A percentile compares a stretch with the other conserved stretches of the same genome.
Evolutionary conservation across 2,329 filamentous ascomycete genomes (phyloP).

Genomic region (Akanthomyces uredinophilus): DNA sequence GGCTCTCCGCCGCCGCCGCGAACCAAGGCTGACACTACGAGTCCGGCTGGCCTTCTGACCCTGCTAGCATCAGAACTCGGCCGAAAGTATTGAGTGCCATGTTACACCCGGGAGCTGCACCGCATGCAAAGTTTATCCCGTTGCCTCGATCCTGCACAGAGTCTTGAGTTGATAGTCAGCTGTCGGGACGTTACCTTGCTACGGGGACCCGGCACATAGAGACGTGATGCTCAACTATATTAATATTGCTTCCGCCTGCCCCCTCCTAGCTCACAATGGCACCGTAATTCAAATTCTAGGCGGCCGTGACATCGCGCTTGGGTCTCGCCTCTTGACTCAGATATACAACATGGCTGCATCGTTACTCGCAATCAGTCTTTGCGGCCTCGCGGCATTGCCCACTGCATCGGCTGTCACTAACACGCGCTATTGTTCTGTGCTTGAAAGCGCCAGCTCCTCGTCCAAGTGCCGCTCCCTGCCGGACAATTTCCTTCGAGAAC

Average conservation of each 20-base stretch:
- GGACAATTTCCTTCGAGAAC: neutral
- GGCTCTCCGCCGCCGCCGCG: neutral
- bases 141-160: neutral
- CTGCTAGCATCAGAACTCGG: neutral
- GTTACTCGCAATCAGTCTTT: conserved; percentile 1
- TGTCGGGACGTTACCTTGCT: neutral
- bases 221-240: conserved; percentile 5
- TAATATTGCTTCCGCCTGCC: neutral
- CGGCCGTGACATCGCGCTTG: neutral
- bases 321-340: neutral
- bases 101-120: neutral
- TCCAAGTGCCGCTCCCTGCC: conserved; percentile 3
- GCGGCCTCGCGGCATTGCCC: conserved; percentile 3
- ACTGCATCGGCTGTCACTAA: neutral
- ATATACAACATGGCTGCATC: conserved; percentile 10
- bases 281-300: neutral
- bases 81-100: neutral
- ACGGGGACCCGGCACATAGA: neutral
- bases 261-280: neutral
- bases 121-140: neutral
- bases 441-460: neutral
- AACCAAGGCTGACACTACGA: neutral
- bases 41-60: neutral
- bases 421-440: conserved; percentile 6
- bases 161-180: neutral